Evolutionary conservation across 805 yeast species (phyloP), one percentile per base, ranked within the genome.

Genomic region (Lipomyces sp.): DNA sequence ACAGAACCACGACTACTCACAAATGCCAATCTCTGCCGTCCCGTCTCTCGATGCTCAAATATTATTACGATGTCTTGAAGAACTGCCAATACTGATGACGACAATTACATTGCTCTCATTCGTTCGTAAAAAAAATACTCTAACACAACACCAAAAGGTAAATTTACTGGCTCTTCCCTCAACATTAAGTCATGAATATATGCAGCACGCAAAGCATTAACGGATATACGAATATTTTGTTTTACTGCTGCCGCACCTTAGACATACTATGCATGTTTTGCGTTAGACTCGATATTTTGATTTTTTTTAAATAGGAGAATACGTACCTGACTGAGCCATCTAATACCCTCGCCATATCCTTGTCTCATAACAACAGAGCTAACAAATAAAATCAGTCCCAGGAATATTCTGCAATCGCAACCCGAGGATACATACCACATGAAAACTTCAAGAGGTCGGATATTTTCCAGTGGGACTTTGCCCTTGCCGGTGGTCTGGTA

Each of bases 291-390:
- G 42, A 8, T 7, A 24, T 24, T 30, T 35, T 13, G 2, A 29
- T 24, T 24, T 24, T 24, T 24, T 24, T 24, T 24, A 1, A 24
- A 8, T 7, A 10, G 48, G n/a, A 5, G 10, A 6, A 30, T 29
- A 37, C 65, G 4, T 62, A 65, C 69, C 82, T 95, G 97, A 69
- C 97, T 92, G 77, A 95, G 86, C 98, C 98, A 95, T 85, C 92
- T 90, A 86, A 95, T 92, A 70, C 97, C 99, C 75, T 95, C 98
- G 68, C 97, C 96, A 80, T 95, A 95, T 75, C 99, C 99, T 80
- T 91, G 93, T 85, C 98, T 91, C 97, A 93, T 90, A 64, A 93
- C 97, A 72, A 95, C 97, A 34, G 97, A 92, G 80, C 67, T 63
- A 18, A 24, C 24, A 4, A 51, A n/a, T 8, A 32, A 30, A 29